These are phyloP conservation scores for Yarrowia osloensis DNA, from an alignment of 805 yeast genomes.

Conservation along the genomic window DNA sequence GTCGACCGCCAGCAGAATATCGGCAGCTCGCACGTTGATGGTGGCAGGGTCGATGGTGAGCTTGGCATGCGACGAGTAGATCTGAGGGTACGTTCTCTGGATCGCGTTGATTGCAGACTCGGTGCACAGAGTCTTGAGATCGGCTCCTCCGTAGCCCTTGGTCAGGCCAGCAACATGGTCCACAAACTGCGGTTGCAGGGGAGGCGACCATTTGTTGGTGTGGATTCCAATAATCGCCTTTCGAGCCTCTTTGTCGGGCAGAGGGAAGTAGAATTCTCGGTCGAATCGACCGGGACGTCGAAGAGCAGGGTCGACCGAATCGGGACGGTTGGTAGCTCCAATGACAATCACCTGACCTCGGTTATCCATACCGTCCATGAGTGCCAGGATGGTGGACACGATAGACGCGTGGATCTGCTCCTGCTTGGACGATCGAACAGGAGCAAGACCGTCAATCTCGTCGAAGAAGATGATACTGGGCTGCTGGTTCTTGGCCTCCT, in stretches of 20 bases:
- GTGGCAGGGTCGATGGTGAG: conserved; percentile 68
- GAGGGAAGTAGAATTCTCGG: conserved; percentile 92
- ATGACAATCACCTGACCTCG: conserved; percentile 97
- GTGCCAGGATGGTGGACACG: conserved; percentile 88
- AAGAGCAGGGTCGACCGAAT: conserved; percentile 96
- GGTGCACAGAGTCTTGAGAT: conserved; percentile 87
- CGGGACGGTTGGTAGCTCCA: conserved; percentile 98
- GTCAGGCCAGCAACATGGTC: conserved; percentile 73
- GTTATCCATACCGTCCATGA: conserved; percentile 99
- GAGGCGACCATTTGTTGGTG: conserved; percentile 86
- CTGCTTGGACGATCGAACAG: conserved; percentile 94
- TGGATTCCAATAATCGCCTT: conserved; percentile 79
- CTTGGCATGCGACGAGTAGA: conserved; percentile 74
- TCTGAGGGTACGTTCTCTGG: conserved; percentile 91
- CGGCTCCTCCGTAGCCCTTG: conserved; percentile 98
- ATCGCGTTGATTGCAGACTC: conserved; percentile 93
- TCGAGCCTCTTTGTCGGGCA: conserved; percentile 82
- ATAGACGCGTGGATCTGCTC: conserved; percentile 98
- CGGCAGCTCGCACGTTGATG: conserved; percentile 74
- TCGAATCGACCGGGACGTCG: conserved; percentile 97
- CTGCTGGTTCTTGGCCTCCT: conserved; percentile 94
- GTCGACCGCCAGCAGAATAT: conserved; percentile 81
- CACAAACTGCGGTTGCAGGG: conserved; percentile 58
- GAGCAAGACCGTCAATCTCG: conserved; percentile 97
- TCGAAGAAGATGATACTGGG: conserved; percentile 96